Percentiles rank a stretch among this genome's conserved stretches.
phyloP scores from a whole-genome alignment of 2,329 filamentous ascomycete genomes.

The Fusarium xylarioides region DNA sequence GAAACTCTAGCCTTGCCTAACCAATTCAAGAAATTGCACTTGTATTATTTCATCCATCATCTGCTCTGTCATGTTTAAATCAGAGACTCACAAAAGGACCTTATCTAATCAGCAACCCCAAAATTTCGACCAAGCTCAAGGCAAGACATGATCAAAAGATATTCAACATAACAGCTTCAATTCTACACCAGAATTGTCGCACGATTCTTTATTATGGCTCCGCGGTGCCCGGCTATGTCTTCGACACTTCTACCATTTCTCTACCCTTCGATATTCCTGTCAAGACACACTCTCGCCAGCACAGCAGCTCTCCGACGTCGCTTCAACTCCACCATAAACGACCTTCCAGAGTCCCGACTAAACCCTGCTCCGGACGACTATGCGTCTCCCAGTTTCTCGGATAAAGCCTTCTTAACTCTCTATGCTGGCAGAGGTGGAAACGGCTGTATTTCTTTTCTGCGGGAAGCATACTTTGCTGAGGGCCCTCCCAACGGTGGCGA shows the following conservation, averaged over 20 bases:
- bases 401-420: conserved; percentile 81
- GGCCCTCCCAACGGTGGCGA: conserved; percentile 96
- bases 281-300: conserved; percentile 19
- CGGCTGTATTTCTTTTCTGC: conserved; percentile 92
- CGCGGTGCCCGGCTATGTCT: conserved; percentile 37
- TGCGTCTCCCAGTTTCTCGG: conserved; percentile 82
- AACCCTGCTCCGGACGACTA: conserved; percentile 89
- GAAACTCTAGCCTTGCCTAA: background rate
- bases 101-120: conserved; percentile 36
- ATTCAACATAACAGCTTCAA: conserved; percentile 6
- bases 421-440: conserved; percentile 85
- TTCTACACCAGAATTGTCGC: background rate
- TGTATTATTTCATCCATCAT: background rate
- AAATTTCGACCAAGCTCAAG: conserved; percentile 25
- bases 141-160: conserved; percentile 6
- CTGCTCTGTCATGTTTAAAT: background rate
- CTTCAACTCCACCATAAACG: conserved; percentile 46
- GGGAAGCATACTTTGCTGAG: conserved; percentile 88
- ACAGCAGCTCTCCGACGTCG: conserved; percentile 23
- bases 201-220: conserved; percentile 38
- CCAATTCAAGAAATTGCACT: background rate
- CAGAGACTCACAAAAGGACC: background rate
- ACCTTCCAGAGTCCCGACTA: conserved; percentile 66
- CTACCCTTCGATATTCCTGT: conserved; percentile 57
- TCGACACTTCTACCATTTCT: conserved; percentile 53